Evolutionary conservation across 345 rosid genomes (phyloP).

Genomic region (Excoecaria cochinchinensis): DNA sequence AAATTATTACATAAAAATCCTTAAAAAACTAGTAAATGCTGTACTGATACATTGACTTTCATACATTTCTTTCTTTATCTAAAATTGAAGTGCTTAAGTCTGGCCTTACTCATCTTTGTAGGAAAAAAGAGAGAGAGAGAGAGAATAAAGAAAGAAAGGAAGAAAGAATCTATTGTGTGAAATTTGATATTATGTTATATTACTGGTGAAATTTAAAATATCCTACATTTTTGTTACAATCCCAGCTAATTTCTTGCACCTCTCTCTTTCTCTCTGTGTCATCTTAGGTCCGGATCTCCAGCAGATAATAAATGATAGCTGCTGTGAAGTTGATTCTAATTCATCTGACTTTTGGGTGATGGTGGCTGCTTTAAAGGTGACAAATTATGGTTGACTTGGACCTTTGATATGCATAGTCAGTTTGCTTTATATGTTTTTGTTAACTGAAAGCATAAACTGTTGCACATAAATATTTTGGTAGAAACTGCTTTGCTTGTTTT

Average conservation of each 20-base stretch:
- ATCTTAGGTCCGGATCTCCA: conserved; percentile 62
- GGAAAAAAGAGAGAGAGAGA: too few species aligned
- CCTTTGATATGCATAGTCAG: background rate
- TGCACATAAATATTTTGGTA: background rate
- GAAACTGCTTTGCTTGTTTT: background rate
- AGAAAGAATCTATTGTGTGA: background rate
- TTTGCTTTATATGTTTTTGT: background rate
- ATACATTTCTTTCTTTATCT: background rate
- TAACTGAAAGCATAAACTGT: background rate
- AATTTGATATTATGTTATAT: background rate
- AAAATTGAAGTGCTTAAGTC: background rate
- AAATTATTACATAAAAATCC: background rate
- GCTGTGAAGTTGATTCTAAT: conserved; percentile 55
- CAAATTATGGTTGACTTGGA: conserved; percentile 22
- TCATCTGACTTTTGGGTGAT: conserved; percentile 97
- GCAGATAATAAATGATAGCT: conserved; percentile 58
- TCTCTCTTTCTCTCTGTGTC: background rate
- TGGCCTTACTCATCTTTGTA: too few species aligned
- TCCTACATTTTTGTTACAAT: conserved; percentile 8
- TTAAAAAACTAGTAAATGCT: background rate
- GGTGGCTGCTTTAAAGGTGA: conserved; percentile 94
- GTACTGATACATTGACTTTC: background rate
- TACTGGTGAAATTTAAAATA: background rate
- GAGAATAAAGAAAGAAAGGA: too few species aligned
- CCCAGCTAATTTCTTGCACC: conserved; percentile 1